These are phyloP conservation scores for Proliferodiscus dingleyae DNA, from an alignment of 2,329 filamentous ascomycete species.

Conservation along the genomic window DNA sequence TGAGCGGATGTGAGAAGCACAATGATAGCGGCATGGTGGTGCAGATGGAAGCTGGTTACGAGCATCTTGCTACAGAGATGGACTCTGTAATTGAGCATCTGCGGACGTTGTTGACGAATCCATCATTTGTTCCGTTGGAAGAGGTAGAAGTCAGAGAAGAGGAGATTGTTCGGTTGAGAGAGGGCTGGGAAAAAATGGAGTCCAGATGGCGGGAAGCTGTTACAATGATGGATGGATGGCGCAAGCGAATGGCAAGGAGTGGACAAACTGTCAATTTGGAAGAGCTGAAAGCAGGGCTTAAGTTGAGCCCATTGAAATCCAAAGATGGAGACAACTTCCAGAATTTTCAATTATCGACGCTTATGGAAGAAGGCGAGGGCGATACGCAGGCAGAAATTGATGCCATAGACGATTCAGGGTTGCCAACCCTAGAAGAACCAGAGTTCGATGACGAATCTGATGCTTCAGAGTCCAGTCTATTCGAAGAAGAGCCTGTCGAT, in stretches of 20 bases:
- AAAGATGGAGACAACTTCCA: constrained; percentile 44
- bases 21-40: constrained; percentile 26
- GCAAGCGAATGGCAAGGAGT: constrained; percentile 69
- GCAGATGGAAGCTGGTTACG: constrained; percentile 42
- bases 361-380: constrained; percentile 28
- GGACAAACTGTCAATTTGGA: constrained; percentile 66
- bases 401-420: constrained; percentile 29
- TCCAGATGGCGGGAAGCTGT: constrained; percentile 84
- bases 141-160: constrained; percentile 91
- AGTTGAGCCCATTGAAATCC: constrained; percentile 55
- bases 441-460: constrained; percentile 27
- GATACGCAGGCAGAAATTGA: constrained; percentile 33
- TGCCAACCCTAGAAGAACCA: constrained; percentile 17
- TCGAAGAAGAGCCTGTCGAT: constrained; percentile 42
- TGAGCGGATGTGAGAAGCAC: constrained; percentile 53
- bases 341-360: constrained; percentile 30
- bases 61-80: constrained; percentile 67
- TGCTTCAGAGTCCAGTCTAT: constrained; percentile 37
- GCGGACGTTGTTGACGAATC: constrained; percentile 81
- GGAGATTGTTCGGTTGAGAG: constrained; percentile 76
- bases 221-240: constrained; percentile 87
- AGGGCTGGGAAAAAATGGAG: constrained; percentile 94
- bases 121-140: constrained; percentile 91
- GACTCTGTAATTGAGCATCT: constrained; percentile 76
- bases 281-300: constrained; percentile 63